Evolutionary conservation across 2,329 filamentous ascomycete genomes (phyloP).

Genomic region (Fusarium globosum): DNA sequence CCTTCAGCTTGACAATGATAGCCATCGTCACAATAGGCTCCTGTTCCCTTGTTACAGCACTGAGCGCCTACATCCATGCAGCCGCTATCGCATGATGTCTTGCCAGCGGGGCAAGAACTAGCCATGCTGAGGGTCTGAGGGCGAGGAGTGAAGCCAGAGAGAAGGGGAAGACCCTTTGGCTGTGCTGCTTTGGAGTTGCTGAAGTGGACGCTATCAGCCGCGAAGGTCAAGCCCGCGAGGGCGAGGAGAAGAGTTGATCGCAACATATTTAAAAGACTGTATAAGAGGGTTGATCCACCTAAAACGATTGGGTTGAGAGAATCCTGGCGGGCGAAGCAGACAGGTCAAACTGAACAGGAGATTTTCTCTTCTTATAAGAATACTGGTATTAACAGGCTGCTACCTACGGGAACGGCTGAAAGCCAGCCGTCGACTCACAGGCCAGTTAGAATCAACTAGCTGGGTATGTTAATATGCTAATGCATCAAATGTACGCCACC

Average conservation of each 20-base stretch:
- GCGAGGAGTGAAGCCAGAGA: conserved; percentile 35
- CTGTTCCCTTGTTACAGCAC: conserved; percentile 47
- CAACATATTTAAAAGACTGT: conserved; percentile 34
- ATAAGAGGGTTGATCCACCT: not conserved
- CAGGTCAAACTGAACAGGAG: not conserved
- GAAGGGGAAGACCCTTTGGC: conserved; percentile 32
- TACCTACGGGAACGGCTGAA: conserved; percentile 13
- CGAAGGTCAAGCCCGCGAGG: conserved; percentile 39
- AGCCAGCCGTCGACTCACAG: conserved; percentile 14
- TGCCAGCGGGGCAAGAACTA: conserved; percentile 35
- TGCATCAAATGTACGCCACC: conserved; percentile 32
- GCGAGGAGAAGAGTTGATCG: conserved; percentile 43
- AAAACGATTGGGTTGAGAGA: not conserved
- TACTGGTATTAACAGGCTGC: not conserved
- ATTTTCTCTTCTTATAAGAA: conserved; percentile 30
- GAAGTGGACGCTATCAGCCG: conserved; percentile 33
- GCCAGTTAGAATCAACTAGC: conserved; percentile 22
- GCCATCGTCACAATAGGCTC: conserved; percentile 48
- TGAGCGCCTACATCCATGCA: conserved; percentile 47
- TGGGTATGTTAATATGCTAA: conserved; percentile 12
- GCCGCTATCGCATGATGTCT: conserved; percentile 44
- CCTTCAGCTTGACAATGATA: conserved; percentile 46
- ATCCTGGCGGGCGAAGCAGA: not conserved
- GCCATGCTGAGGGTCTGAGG: conserved; percentile 33
- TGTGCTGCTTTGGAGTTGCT: conserved; percentile 20